These are phyloP conservation scores for Paraconiothyrium sp. DNA, from an alignment of 2,329 filamentous ascomycete genomes.

Conservation along the genomic window DNA sequence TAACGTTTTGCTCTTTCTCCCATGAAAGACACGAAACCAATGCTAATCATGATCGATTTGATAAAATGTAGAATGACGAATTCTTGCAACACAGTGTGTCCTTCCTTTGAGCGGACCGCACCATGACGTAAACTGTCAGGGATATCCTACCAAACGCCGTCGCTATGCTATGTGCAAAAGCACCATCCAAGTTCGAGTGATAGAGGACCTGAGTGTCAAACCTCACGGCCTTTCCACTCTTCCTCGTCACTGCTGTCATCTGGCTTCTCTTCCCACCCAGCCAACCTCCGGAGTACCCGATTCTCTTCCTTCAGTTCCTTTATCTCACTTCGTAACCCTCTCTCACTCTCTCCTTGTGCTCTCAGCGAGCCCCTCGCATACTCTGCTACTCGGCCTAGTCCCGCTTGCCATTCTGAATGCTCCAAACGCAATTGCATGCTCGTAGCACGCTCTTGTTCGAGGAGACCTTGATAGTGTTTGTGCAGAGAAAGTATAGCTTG, in stretches of 20 bases:
- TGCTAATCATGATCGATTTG: too few species aligned
- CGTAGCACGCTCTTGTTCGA: constrained; percentile 55
- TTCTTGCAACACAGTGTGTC: not conserved
- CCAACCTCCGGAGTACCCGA: constrained; percentile 54
- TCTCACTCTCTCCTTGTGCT: constrained; percentile 48
- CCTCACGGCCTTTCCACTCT: constrained; percentile 28
- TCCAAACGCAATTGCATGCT: constrained; percentile 58
- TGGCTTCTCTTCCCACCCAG: constrained; percentile 56
- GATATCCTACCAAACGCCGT: constrained; percentile 24
- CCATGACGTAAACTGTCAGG: not conserved
- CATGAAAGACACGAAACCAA: too few species aligned
- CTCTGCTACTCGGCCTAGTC: constrained; percentile 54
- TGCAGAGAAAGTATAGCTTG: constrained; percentile 56
- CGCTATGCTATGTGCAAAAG: constrained; percentile 23
- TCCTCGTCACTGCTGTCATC: constrained; percentile 54
- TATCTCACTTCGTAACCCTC: constrained; percentile 50
- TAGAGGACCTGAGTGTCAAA: not conserved
- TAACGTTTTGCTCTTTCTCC: not conserved
- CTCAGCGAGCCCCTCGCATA: constrained; percentile 52
- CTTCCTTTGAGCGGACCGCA: not conserved
- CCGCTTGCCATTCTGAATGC: constrained; percentile 60
- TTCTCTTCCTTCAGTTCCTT: constrained; percentile 60
- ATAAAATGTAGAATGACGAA: too few species aligned
- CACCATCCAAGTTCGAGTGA: not conserved
- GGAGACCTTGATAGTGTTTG: constrained; percentile 58